Base-by-base conservation (phyloP, 169 alveolate genomes). In the Cryptosporidium andersoni region DNA sequence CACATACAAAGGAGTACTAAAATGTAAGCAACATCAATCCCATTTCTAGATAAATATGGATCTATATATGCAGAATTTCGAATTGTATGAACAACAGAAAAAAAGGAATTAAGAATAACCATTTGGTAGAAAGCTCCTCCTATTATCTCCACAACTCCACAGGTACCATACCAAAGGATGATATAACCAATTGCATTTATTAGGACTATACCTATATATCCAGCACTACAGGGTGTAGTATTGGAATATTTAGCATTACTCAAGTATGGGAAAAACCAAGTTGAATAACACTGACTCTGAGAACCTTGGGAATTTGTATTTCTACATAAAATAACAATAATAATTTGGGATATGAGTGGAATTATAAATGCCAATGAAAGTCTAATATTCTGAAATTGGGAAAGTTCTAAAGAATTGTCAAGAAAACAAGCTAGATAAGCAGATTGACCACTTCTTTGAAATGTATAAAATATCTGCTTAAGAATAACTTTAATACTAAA, bases 371-470 rank as follows among this genome's bases (percentile, higher is more conserved):
- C 85, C 43, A 74, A 63, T 40, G 85, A 74, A 25, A 74, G 68
- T 42, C 85, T 56, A 14, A 74, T 74, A 74, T 74, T 74, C 37
- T 74, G 85, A 51, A 74, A 74, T 58, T 74, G 85, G 40, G 85
- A 58, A 16, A 74, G 74, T 4, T 74, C 60, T 36, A 74, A 60
- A 4, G 85, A 58, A 25, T 74, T 74, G 37, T 74, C 85, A 12
- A 74, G 45, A 37, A 74, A 58, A 43, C 74, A 55, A 14, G 85
- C 55, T 58, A 74, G 60, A 37, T 74, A 74, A 9, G 85, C 55
- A 40, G 85, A 74, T 51, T 74, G 85, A 11, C 85, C 85, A 74
- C 85, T 74, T 74, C 67, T 74, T 74, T 74, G 85, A 39, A 74
- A 58, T 25, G 42, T 74, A 42, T 45, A 74, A 16, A 74, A 58